Evolutionary conservation across 495 filamentous ascomycete species (phyloP).

Genomic region (Cudoniella acicularis): DNA sequence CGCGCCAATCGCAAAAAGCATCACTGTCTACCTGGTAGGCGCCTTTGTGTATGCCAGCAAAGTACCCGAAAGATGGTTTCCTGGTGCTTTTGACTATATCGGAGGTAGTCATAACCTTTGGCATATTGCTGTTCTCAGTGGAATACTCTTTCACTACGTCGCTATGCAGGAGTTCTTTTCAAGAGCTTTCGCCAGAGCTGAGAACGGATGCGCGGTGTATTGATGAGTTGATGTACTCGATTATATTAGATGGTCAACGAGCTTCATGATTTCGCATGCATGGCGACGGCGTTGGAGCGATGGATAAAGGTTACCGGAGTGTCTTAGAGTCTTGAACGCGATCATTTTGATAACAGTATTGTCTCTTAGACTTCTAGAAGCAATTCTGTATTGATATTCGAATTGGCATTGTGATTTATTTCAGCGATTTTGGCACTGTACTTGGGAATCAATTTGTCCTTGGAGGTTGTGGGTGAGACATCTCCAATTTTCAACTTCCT

Average conservation of each 20-base stretch:
- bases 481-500: too few species aligned
- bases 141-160: conserved; percentile 93
- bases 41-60: conserved; percentile 90
- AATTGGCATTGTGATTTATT: too few species aligned
- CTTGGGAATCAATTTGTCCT: too few species aligned
- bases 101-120: conserved; percentile 96
- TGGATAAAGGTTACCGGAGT: background rate
- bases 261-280: background rate
- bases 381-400: too few species aligned
- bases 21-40: conserved; percentile 80
- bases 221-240: background rate
- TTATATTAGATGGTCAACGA: background rate
- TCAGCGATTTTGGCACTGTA: too few species aligned
- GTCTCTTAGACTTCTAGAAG: background rate
- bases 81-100: conserved; percentile 89
- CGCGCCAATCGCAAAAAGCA: conserved; percentile 78
- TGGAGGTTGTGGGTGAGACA: too few species aligned
- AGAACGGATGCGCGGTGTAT: conserved; percentile 40
- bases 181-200: conserved; percentile 71
- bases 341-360: too few species aligned
- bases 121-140: conserved; percentile 92
- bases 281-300: conserved; percentile 16
- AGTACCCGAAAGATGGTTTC: conserved; percentile 88
- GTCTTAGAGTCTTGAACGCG: too few species aligned
- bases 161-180: conserved; percentile 96